Evolutionary conservation across 2,329 filamentous ascomycete species (phyloP).

Genomic region (Alternaria triticimaculans): DNA sequence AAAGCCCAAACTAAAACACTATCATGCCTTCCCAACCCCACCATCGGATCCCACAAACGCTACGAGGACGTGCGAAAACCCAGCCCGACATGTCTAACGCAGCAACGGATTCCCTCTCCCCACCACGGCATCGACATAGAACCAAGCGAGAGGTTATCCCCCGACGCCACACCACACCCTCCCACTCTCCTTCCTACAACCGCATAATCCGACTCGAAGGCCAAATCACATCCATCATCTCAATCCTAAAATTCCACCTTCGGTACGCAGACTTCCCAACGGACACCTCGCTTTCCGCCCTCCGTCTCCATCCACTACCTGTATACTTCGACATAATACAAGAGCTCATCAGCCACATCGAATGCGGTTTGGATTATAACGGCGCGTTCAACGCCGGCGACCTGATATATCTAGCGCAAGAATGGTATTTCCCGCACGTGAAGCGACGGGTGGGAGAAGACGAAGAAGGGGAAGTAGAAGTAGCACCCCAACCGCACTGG

Average conservation of each 20-base stretch:
- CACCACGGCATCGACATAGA: not conserved
- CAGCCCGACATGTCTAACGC: not conserved
- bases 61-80: not conserved
- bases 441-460: not conserved
- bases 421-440: not conserved
- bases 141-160: not conserved
- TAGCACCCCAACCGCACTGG: not conserved
- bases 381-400: not conserved
- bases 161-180: not conserved
- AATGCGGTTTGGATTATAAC: not conserved
- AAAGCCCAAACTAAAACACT: not conserved
- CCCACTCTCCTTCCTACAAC: not conserved
- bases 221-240: not conserved
- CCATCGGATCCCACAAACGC: not conserved
- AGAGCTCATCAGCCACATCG: not conserved
- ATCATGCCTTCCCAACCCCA: not conserved
- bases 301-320: not conserved
- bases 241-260: not conserved
- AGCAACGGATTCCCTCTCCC: not conserved
- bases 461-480: not conserved
- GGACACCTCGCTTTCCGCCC: not conserved
- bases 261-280: not conserved
- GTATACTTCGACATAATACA: not conserved
- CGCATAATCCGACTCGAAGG: not conserved
- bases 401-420: not conserved